Evolutionary conservation across 331 rosid species (phyloP).

Genomic region (Quercus lobata): DNA sequence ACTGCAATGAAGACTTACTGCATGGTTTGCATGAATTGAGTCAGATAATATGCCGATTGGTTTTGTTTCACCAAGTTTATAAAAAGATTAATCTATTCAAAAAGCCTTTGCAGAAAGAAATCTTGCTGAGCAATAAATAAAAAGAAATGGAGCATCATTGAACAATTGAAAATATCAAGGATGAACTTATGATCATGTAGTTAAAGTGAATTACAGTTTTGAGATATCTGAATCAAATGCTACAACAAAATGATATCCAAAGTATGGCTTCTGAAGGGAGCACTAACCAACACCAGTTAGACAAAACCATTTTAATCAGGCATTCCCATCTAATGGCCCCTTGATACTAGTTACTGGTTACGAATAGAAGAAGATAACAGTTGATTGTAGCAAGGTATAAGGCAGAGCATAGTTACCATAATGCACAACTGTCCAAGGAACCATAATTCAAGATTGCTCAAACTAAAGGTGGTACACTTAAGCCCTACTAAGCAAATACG

Average conservation of each 20-base stretch:
- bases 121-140: neutral
- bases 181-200: neutral
- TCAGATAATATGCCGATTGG: neutral
- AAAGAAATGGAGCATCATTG: neutral
- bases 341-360: neutral
- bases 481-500: neutral
- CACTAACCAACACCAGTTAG: neutral
- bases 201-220: neutral
- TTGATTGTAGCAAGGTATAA: neutral
- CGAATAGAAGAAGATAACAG: neutral
- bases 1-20: slow-evolving; percentile 77
- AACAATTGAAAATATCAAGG: neutral
- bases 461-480: neutral
- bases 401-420: neutral
- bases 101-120: neutral
- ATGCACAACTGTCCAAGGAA: too few species aligned
- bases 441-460: neutral
- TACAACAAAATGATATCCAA: neutral
- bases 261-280: neutral
- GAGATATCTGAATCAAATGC: neutral
- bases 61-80: neutral
- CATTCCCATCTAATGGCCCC: neutral
- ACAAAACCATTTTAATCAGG: neutral
- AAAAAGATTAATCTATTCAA: neutral
- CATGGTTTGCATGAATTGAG: slow-evolving; percentile 19